Percentiles rank a stretch among this genome's conserved stretches.
phyloP scores from a whole-genome alignment of 1,139 yeast species.

The Ogataea hybrid region DNA sequence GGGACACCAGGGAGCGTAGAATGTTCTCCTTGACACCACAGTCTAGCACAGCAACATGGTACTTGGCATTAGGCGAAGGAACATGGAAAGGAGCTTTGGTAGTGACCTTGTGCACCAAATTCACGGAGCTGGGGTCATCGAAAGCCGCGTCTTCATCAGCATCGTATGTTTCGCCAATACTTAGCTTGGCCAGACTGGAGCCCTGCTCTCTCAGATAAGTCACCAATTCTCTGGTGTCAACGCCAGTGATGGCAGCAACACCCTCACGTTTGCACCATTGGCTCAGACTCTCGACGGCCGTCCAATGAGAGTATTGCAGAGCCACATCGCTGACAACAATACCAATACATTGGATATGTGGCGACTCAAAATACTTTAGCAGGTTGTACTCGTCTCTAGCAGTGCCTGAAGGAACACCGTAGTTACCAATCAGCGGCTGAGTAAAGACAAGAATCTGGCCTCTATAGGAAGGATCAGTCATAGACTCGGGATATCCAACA shows the following conservation, averaged over 20 bases:
- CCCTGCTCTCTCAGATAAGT: constrained; percentile 93
- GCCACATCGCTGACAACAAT: constrained; percentile 97
- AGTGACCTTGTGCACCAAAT: constrained; percentile 89
- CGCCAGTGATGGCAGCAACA: constrained; percentile 95
- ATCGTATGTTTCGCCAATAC: constrained; percentile 87
- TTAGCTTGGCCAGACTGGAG: constrained; percentile 84
- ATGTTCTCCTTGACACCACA: constrained; percentile 99
- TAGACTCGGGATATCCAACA: constrained; percentile 97
- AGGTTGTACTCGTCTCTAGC: constrained; percentile 80
- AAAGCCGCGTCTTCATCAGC: constrained; percentile 92
- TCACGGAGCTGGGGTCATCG: constrained; percentile 87
- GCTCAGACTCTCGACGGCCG: constrained; percentile 93
- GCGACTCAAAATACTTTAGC: constrained; percentile 87
- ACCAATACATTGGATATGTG: constrained; percentile 89
- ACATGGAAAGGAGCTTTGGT: constrained; percentile 95
- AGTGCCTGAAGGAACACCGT: constrained; percentile 90
- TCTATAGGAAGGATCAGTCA: constrained; percentile 97
- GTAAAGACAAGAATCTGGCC: constrained; percentile 97
- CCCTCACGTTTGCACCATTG: constrained; percentile 97
- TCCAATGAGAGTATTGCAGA: constrained; percentile 95
- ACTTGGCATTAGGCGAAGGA: constrained; percentile 59
- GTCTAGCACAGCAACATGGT: constrained; percentile 90
- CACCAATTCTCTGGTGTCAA: constrained; percentile 93
- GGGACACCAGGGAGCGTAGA: constrained; percentile 83
- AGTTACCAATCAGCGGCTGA: constrained; percentile 95